Evolutionary conservation across 2,329 filamentous ascomycete genomes (phyloP).

Genomic region (Ilyonectria destructans): DNA sequence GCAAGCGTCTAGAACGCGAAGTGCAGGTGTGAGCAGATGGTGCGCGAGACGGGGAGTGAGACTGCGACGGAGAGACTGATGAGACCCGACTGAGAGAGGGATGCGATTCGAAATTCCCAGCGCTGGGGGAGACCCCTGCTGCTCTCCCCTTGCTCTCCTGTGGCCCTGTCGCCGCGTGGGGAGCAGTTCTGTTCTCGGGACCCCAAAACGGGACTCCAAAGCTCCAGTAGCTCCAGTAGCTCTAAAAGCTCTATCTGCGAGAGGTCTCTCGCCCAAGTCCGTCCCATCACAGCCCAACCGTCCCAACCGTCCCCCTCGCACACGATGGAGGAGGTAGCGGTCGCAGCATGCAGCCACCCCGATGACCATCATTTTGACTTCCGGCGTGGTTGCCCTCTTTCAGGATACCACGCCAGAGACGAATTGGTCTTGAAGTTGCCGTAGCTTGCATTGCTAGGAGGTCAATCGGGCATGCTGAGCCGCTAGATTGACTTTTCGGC

Average conservation of each 20-base stretch:
- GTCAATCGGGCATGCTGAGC: conserved; percentile 20
- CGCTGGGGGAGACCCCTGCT: conserved; percentile 32
- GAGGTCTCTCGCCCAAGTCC: not conserved
- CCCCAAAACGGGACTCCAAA: conserved; percentile 1
- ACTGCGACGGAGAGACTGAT: conserved; percentile 22
- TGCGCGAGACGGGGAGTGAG: no score
- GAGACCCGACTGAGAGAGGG: conserved; percentile 30
- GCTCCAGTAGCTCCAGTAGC: not conserved
- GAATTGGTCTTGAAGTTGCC: not conserved
- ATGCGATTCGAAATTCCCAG: conserved; percentile 31
- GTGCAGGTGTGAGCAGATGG: conserved; percentile 6
- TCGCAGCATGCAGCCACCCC: not conserved
- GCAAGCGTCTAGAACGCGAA: conserved; percentile 38
- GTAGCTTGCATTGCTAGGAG: not conserved
- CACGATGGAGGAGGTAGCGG: not conserved
- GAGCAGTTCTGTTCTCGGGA: conserved; percentile 20
- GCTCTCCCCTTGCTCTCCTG: conserved; percentile 7
- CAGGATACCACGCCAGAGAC: not conserved
- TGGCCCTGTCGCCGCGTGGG: conserved; percentile 31
- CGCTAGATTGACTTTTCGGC: conserved; percentile 8
- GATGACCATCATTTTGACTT: not conserved
- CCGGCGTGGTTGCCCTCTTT: not conserved
- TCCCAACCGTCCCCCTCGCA: not conserved
- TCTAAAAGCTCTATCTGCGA: not conserved
- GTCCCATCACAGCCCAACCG: not conserved